Base-by-base conservation (phyloP, 768 basidiomycete species). In the Mycena rosella region DNA sequence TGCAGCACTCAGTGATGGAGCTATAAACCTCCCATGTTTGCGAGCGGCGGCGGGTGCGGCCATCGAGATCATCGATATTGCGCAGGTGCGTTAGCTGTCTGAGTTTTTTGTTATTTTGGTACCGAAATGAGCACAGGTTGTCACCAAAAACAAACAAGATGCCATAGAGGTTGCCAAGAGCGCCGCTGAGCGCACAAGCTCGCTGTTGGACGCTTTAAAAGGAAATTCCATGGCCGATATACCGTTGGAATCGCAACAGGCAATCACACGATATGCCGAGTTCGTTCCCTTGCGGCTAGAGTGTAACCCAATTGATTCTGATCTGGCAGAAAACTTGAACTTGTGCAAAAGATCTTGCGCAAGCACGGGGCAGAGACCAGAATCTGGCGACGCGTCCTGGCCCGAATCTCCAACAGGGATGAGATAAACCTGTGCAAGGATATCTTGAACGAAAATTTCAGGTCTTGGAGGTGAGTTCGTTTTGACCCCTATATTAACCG, bases 1-100 rank as follows among this genome's bases (percentile, higher is more conserved):
- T 15, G 30, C 53, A 24, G 30, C 52, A 2, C 53, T 63, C 45
- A 20, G 42, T 13, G 62, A 56, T 30, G 62, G 62, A 18, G 54
- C 44, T 11, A 7, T 63, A 4, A 10, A 9, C 34, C 53, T 56
- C 17, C 62, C 62, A 29, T 17, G 15, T 22, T 22, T 63, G 26
- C 44, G 27, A 26, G 30, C 32, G 32, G 45, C n/a, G 6, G 44
- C 62, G 47, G n/a, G 30, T 2, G 22, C 45, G 18, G 62, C 54
- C 20, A n/a, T 63, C 15, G 53, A 63, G 54, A 48, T 63, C 54
- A 63, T 55, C n/a, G 54, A 63, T 1, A 56, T 63, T 45, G 54
- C 62, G 17, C 62, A 63, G 62, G 62, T 63, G n/a, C 44, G 62
- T 63, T 10, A 5, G 10, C 2, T 2, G 45, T 6, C 51, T n/a